A percentile compares a stretch with the other conserved stretches of the same genome.
Evolutionary conservation across 306 rosid genomes (phyloP).

Genomic region (Bauhinia variegata): DNA sequence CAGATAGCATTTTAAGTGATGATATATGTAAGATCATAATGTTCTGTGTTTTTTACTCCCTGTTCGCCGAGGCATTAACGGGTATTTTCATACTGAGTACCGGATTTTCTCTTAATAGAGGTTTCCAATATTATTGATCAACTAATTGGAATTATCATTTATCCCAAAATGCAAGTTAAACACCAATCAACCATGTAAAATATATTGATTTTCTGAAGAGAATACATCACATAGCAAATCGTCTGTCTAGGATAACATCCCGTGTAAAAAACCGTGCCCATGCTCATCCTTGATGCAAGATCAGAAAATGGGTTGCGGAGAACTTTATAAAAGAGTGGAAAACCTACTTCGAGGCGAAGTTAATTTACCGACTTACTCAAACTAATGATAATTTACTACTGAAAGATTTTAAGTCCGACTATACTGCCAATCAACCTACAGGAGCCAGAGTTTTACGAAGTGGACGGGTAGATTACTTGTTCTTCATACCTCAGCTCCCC

Average conservation of each 20-base stretch:
- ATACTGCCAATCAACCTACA: not conserved
- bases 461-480: too few species aligned
- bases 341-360: constrained; percentile 14
- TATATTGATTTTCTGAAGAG: constrained; percentile 22
- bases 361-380: constrained; percentile 22
- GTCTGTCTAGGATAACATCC: constrained; percentile 16
- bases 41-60: too few species aligned
- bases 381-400: constrained; percentile 22
- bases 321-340: not conserved
- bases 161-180: too few species aligned
- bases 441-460: constrained; percentile 25
- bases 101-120: too few species aligned
- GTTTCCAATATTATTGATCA: too few species aligned
- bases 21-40: too few species aligned
- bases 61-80: too few species aligned
- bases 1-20: too few species aligned
- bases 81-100: too few species aligned
- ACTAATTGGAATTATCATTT: too few species aligned
- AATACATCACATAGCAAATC: constrained; percentile 20
- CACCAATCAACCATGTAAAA: too few species aligned
- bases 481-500: constrained; percentile 14
- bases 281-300: constrained; percentile 20
- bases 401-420: not conserved
- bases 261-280: not conserved
- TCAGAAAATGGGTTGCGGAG: constrained; percentile 6